Conservation (phyloP, 2,329 filamentous ascomycete species). For the Hypoxylon sp. region DNA sequence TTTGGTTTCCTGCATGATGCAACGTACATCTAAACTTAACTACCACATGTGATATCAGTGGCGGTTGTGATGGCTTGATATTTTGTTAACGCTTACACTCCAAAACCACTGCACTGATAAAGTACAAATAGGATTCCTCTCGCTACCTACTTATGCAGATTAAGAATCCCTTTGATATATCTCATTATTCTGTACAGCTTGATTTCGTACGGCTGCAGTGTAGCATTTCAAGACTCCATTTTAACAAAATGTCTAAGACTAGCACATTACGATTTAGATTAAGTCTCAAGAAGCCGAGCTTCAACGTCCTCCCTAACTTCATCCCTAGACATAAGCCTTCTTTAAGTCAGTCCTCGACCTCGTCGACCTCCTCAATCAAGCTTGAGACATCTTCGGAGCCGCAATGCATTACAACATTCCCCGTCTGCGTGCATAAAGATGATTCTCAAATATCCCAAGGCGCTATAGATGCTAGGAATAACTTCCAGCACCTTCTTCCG, state of each 20-base stretch:
- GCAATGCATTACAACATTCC: constrained; percentile 22
- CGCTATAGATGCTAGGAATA: constrained; percentile 14
- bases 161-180: not conserved
- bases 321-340: constrained; percentile 14
- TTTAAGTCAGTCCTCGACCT: constrained; percentile 12
- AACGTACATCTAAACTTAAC: constrained; percentile 4
- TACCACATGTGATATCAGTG: not conserved
- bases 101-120: not conserved
- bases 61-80: not conserved
- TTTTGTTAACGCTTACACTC: not conserved
- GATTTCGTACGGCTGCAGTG: constrained; percentile 13
- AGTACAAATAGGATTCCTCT: constrained; percentile 13
- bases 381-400: constrained; percentile 16
- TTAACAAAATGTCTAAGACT: constrained; percentile 20
- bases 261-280: constrained; percentile 17
- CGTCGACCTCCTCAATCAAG: constrained; percentile 14
- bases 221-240: constrained; percentile 9
- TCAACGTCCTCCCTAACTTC: constrained; percentile 17
- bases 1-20: constrained; percentile 14
- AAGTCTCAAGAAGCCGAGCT: constrained; percentile 15
- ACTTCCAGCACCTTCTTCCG: constrained; percentile 22
- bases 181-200: constrained; percentile 13
- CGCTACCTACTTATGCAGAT: constrained; percentile 1
- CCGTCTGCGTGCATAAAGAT: constrained; percentile 16
- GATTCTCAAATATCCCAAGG: constrained; percentile 12